Conservation (phyloP, 1,139 yeast genomes). For the Geotrichum restrictum region DNA sequence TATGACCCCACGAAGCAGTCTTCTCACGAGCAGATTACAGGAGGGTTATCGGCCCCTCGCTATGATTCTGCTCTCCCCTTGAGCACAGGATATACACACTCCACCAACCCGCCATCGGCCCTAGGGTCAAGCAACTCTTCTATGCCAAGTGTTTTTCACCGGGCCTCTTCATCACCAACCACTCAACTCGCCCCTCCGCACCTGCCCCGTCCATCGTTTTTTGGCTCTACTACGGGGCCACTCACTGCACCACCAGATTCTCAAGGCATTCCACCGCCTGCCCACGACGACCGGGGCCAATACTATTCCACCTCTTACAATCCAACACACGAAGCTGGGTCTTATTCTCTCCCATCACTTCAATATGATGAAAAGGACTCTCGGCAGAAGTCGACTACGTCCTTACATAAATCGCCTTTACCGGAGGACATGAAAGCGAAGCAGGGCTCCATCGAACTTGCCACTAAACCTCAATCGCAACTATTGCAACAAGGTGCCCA, state of each 20-base stretch:
- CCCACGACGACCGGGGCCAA: neutral
- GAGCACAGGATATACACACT: too few relatives aligned
- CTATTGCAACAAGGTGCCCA: slow-evolving; percentile 27
- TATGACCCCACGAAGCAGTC: neutral
- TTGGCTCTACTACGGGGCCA: slow-evolving; percentile 6
- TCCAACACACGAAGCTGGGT: neutral
- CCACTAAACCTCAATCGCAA: neutral
- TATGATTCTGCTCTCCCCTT: too few relatives aligned
- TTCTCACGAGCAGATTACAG: slow-evolving; percentile 13
- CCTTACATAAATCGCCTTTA: neutral
- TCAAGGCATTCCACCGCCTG: neutral
- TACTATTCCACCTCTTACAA: neutral
- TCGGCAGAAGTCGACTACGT: neutral
- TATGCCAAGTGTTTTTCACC: slow-evolving; percentile 21
- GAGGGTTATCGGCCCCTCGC: too few relatives aligned
- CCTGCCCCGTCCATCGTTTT: slow-evolving; percentile 4
- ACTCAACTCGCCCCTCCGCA: slow-evolving; percentile 6
- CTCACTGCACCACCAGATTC: neutral
- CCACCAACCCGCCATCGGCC: too few relatives aligned
- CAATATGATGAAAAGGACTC: neutral
- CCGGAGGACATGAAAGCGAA: neutral
- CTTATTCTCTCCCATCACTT: slow-evolving; percentile 7
- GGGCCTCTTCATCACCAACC: slow-evolving; percentile 9
- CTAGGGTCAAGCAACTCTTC: neutral
- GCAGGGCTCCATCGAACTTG: neutral